Evolutionary conservation across 257 asterid species (phyloP), one percentile per base, ranked within the genome.

Genomic region (Solanum virginianum): DNA sequence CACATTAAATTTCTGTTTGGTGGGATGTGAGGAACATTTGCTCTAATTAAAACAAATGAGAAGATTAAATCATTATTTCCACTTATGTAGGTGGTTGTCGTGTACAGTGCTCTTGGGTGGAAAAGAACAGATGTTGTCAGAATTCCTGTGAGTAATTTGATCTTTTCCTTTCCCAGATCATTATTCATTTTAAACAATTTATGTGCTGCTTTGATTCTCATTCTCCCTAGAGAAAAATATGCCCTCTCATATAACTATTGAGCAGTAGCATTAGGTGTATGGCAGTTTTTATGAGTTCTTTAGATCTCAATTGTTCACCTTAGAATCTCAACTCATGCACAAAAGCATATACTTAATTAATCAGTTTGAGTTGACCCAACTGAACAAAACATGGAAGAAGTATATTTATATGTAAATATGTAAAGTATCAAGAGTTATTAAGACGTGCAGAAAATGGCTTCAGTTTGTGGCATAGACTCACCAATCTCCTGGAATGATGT

Each of bases 51-150:
- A 60, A 39, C 39, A 26, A 26, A 79, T 8, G 62, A 53, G 65
- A 22, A 53, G 16, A 26, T 26, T 83, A 83, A 66, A 65, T 65
- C 53, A 26, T 14, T 56, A 59, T 11, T 55, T 72, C 68, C 26
- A 70, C 60, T 85, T 85, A 68, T 87, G 87, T 87, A 97, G 99
- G 94, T 90, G 85, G 94, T 94, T 83, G 92, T 95, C 66, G 93
- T 95, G 87, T 97, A 97, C 92, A 97, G 95, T 81, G 88, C 98
- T 83, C 87, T 97, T 43, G 98, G 99, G 71, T 97, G 98, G 98
- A 93, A 93, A 90, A 91, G 97, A 92, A 87, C 93, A 70, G 89
- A 89, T 80, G 91, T 97, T 29, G 94, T 95, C 87, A 93, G 95
- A 88, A 90, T 97, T 85, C 99, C 98, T 39, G 99, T 97, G 87